Percentiles rank a stretch among this genome's conserved stretches.
Evolutionary conservation across 2,329 filamentous ascomycete genomes (phyloP).

Genomic region (Nothophoma quercina): DNA sequence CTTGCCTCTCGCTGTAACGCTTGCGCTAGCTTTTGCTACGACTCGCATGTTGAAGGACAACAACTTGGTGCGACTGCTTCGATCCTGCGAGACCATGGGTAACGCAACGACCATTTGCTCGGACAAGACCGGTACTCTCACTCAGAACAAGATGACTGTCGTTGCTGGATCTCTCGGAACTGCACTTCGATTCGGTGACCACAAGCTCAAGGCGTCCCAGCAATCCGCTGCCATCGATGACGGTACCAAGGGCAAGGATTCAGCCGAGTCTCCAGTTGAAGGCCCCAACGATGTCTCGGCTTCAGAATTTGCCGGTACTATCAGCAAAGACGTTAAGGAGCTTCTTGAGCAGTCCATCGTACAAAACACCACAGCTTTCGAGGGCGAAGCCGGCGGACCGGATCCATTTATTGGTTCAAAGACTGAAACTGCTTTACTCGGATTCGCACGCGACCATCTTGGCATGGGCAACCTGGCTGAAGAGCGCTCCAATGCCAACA

Average conservation of each 20-base stretch:
- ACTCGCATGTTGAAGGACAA: constrained; percentile 74
- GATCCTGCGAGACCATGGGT: constrained; percentile 75
- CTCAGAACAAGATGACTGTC: constrained; percentile 63
- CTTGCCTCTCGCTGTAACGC: constrained; percentile 71
- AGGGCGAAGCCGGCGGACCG: constrained; percentile 51
- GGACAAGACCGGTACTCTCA: constrained; percentile 59
- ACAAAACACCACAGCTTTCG: constrained; percentile 52
- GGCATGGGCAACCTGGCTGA: constrained; percentile 68
- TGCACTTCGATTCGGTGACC: constrained; percentile 62
- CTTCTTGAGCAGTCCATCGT: constrained; percentile 66
- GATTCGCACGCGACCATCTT: constrained; percentile 71
- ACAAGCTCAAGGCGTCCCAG: constrained; percentile 40
- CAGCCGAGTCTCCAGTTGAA: constrained; percentile 46
- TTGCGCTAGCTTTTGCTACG: constrained; percentile 72
- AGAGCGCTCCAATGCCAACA: constrained; percentile 67
- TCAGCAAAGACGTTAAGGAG: constrained; percentile 61
- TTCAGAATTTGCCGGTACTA: constrained; percentile 61
- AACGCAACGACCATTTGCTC: constrained; percentile 80
- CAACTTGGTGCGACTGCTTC: constrained; percentile 72
- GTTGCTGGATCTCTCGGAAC: constrained; percentile 74
- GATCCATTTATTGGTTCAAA: constrained; percentile 75
- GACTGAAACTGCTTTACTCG: constrained; percentile 78
- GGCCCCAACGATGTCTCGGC: constrained; percentile 59
- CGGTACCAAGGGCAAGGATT: constrained; percentile 42
- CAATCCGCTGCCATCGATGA: constrained; percentile 32